phyloP scores from a whole-genome alignment of 257 asterid species.

The Nicotiana tomentosiformis region DNA sequence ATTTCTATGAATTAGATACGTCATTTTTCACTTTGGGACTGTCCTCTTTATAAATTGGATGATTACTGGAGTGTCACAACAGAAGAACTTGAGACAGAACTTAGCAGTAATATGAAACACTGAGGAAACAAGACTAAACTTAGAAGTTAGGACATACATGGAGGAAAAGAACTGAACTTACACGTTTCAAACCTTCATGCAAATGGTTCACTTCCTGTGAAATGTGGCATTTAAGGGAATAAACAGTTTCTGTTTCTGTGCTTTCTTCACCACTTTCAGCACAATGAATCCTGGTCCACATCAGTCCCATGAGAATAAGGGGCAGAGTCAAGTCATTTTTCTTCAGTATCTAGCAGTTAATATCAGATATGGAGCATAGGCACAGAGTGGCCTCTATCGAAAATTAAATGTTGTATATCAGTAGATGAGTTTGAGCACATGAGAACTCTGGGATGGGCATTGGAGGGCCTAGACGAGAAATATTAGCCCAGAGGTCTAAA shows the following conservation, averaged over 20 bases:
- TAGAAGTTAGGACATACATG: background rate
- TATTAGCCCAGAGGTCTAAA: background rate
- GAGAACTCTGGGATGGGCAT: background rate
- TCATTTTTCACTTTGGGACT: background rate
- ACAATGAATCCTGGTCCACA: constrained; percentile 77
- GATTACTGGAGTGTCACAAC: background rate
- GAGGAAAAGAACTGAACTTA: constrained; percentile 39
- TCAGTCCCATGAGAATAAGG: constrained; percentile 6
- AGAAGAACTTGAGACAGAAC: background rate
- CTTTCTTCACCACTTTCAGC: constrained; percentile 99
- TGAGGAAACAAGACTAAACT: background rate
- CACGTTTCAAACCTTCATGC: constrained; percentile 89
- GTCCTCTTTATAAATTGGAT: background rate
- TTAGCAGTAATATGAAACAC: background rate
- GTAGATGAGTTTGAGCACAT: background rate
- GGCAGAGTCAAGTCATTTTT: background rate
- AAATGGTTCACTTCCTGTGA: constrained; percentile 98
- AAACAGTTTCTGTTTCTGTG: constrained; percentile 78
- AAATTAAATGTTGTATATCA: background rate
- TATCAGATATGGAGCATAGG: background rate
- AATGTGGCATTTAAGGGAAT: constrained; percentile 95
- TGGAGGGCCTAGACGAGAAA: background rate
- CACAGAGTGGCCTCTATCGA: background rate
- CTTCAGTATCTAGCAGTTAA: constrained; percentile 4
- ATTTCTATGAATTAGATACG: background rate